phyloP scores from a whole-genome alignment of 345 rosid species.

The Pugionium cornutum region DNA sequence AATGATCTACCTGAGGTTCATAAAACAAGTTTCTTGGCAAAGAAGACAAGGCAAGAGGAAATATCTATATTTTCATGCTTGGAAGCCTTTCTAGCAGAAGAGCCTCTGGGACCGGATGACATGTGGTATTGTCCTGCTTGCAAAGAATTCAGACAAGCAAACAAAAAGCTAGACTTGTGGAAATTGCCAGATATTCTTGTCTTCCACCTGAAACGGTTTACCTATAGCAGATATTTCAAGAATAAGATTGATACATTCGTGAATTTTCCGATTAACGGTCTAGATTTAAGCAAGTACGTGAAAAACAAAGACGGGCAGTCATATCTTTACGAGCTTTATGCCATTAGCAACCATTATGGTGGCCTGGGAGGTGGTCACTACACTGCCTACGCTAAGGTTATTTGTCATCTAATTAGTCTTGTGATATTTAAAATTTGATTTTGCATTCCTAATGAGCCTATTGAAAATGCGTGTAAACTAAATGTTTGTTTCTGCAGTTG shows the following conservation, averaged over 20 bases:
- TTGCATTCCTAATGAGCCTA: background rate
- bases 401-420: too few relatives aligned
- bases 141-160: slow-evolving; percentile 94
- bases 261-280: slow-evolving; percentile 81
- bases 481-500: slow-evolving; percentile 52
- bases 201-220: slow-evolving; percentile 89
- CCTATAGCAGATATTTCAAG: slow-evolving; percentile 86
- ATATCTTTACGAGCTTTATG: slow-evolving; percentile 72
- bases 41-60: slow-evolving; percentile 90
- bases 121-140: slow-evolving; percentile 98
- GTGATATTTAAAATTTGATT: background rate
- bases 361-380: slow-evolving; percentile 98
- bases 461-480: background rate
- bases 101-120: slow-evolving; percentile 94
- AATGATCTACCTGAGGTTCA: slow-evolving; percentile 82
- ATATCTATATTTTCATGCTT: slow-evolving; percentile 88
- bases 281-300: slow-evolving; percentile 80
- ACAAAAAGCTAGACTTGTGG: slow-evolving; percentile 94
- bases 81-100: slow-evolving; percentile 95
- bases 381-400: slow-evolving; percentile 96
- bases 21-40: slow-evolving; percentile 70
- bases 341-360: slow-evolving; percentile 97
- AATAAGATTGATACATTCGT: slow-evolving; percentile 93
- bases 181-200: slow-evolving; percentile 90
- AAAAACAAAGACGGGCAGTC: slow-evolving; percentile 61